Evolutionary conservation across 345 rosid genomes (phyloP), one percentile per base, ranked within the genome.

Genomic region (Iberis pinnata): DNA sequence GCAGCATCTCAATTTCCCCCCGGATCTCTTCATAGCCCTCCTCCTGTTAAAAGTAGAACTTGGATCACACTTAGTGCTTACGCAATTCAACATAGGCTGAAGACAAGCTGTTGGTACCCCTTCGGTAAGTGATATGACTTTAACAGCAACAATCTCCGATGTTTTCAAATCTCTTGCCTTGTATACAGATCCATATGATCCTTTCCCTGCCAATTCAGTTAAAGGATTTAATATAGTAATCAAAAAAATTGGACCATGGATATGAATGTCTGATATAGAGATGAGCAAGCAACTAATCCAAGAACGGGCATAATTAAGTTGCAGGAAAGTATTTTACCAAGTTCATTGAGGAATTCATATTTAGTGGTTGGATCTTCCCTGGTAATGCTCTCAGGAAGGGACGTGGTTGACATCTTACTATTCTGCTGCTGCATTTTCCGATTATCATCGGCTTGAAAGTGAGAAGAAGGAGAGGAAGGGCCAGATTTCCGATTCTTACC

Each of bases 1-100:
- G 98, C 78, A 92, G 60, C 98, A 92, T 92, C 86, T 92, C 98
- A 63, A 92, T 92, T 73, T 92, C 98, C 26, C 97, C 97, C 7
- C 98, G 80, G 31, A 92, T 88, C 71, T 92, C 98, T 75, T 92
- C 98, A 61, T 88, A 92, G 0, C 96, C 98, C 68, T 88, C 98
- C 78, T 92, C 98, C 98, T 90, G 66, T 58, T 44, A 56, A 78
- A 33, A 68, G 25, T 32, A 18, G 10, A 42, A 8, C 27, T 35
- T 49, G 9, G 60, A 42, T 17, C 53, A 60, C 61, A 60, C 8
- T 9, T 36, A 47, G 8, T 47, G 7, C 57, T 46, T 22, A 9
- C 13, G 6, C 64, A 64, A 45, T 39, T 14, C 9, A 48, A 49
- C 27, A 33, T 18, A 39, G 18, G 43, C n/a, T 11, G 43, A 49